Conservation (phyloP, 169 alveolate species). For the Miamiensis avidus region DNA sequence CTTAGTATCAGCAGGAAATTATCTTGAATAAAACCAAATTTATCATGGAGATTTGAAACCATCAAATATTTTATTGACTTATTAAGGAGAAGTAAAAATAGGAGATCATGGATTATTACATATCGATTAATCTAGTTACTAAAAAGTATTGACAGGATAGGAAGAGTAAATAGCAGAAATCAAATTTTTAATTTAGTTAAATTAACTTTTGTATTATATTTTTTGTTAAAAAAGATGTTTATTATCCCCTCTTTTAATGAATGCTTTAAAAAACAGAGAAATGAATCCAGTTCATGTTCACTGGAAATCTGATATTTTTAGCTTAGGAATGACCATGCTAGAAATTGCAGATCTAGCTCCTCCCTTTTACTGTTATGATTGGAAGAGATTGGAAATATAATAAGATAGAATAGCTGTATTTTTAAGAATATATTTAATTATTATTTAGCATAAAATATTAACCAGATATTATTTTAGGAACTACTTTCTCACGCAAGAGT, state of each 20-base stretch:
- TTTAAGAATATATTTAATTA: no score
- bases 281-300: conserved; percentile 8
- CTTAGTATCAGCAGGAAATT: neutral
- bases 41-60: conserved; percentile 21
- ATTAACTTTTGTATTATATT: no score
- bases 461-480: neutral
- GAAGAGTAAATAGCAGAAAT: neutral
- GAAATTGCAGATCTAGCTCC: conserved; percentile 15
- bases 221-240: neutral
- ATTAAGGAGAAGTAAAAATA: conserved; percentile 14
- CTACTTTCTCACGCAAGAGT: neutral
- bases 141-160: neutral
- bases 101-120: conserved; percentile 2
- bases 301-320: conserved; percentile 12
- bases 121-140: neutral
- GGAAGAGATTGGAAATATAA: neutral
- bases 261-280: neutral
- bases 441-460: neutral
- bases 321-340: conserved; percentile 17
- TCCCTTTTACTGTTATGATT: conserved; percentile 10
- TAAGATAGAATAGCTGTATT: neutral
- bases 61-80: neutral
- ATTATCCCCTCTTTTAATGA: conserved; percentile 2
- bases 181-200: no score
- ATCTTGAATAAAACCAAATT: conserved; percentile 7